phyloP scores from a whole-genome alignment of 139 green algal genomes.

The Micractinium sp. region DNA sequence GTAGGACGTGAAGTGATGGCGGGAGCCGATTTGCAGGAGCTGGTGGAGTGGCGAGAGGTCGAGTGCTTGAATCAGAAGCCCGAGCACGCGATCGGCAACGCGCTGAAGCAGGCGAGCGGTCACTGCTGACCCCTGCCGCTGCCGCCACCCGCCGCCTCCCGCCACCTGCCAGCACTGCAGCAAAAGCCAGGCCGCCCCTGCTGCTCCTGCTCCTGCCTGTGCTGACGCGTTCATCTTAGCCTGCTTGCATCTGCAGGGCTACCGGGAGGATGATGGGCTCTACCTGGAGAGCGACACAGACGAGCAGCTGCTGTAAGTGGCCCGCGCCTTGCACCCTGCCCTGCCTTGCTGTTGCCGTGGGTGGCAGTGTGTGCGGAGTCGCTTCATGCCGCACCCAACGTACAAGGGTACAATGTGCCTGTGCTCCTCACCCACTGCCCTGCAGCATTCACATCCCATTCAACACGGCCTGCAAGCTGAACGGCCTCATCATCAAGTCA shows the following conservation, averaged over 20 bases:
- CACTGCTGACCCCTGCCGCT: too few relatives aligned
- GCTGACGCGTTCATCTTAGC: neutral
- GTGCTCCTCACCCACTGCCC: too few relatives aligned
- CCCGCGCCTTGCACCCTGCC: neutral
- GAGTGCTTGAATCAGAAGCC: slow-evolving; percentile 85
- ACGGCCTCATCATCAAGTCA: slow-evolving; percentile 75
- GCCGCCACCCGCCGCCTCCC: too few relatives aligned
- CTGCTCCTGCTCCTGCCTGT: too few relatives aligned
- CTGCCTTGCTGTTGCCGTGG: neutral
- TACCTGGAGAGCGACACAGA: slow-evolving; percentile 84
- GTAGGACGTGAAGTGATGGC: neutral
- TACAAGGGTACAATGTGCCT: too few relatives aligned
- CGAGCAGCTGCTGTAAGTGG: slow-evolving; percentile 72
- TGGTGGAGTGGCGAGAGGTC: slow-evolving; percentile 74
- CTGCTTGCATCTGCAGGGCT: slow-evolving; percentile 55
- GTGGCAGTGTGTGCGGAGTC: neutral
- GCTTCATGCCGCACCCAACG: too few relatives aligned
- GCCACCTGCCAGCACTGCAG: too few relatives aligned
- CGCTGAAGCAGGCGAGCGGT: slow-evolving; percentile 64
- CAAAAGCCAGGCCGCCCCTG: too few relatives aligned
- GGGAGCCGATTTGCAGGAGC: slow-evolving; percentile 73
- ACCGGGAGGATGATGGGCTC: slow-evolving; percentile 79
- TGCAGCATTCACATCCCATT: slow-evolving; percentile 80
- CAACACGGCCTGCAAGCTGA: slow-evolving; percentile 73
- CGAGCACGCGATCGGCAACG: slow-evolving; percentile 60